Evolutionary conservation across 768 basidiomycete species (phyloP), one percentile per base, ranked within the genome.

Genomic region (Phylloporus scabripes): DNA sequence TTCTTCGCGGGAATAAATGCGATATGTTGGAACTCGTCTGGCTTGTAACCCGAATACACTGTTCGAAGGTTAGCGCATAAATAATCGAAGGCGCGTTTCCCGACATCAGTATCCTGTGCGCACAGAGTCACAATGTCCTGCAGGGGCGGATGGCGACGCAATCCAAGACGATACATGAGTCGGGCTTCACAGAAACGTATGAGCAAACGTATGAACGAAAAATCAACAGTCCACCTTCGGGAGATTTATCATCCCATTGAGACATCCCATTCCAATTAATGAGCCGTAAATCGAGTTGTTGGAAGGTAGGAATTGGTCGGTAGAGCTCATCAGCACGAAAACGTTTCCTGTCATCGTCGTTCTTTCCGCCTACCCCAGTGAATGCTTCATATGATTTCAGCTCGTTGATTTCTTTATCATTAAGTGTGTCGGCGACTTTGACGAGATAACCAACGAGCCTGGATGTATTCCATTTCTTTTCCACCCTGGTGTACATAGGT

Each of bases 201-300:
- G 7, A 33, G 33, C 7, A 33, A 9, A n/a, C 15, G 33, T n/a
- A 33, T 33, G 33, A 11, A 7, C 33, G 11, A 1, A 15, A 14
- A 50, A n/a, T 53, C 7, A 31, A 21, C 33, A 18, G 11, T 67
- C 43, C 44, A 86, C 92, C 91, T 81, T 95, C 91, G 12, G 87
- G 85, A 0, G 90, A 89, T 2, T 74, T 75, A 5, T 76, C 65
- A 45, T 75, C 74, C 94, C 94, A 98, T 64, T 83, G 2, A 33
- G 11, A n/a, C 15, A 3, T 31, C 12, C 29, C 88, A 1, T 65
- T 82, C 92, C 93, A 96, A 53, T 91, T 89, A 31, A 97, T 74
- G 4, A 94, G 60, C 2, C 91, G 90, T 10, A 98, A 64, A 2
- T 76, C 77, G 7, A 97, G 72, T 40, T 77, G 70, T 9, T 85